Percentiles rank a stretch among this genome's conserved stretches.
Evolutionary conservation across 208 protist species (phyloP).

Genomic region (Leishmania turanica): DNA sequence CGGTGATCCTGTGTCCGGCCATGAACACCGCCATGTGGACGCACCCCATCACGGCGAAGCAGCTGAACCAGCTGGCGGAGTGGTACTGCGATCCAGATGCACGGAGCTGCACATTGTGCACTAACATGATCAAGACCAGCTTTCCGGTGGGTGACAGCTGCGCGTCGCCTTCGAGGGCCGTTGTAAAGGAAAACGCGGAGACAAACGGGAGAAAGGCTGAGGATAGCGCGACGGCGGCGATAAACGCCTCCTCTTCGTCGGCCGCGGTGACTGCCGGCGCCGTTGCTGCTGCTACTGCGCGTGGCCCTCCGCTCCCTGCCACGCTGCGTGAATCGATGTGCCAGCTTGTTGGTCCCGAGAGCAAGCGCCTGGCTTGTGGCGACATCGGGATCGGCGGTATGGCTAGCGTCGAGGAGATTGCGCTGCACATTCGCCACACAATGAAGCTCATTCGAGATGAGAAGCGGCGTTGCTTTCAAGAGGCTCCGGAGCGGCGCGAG

Average conservation of each 20-base stretch:
- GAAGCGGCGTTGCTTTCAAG: slow-evolving; percentile 26
- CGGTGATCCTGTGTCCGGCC: slow-evolving; percentile 96
- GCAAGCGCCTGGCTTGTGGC: slow-evolving; percentile 94
- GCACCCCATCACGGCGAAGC: slow-evolving; percentile 91
- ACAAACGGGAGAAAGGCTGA: not conserved
- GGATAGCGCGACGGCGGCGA: not conserved
- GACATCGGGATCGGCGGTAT: slow-evolving; percentile 95
- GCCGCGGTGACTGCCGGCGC: not conserved
- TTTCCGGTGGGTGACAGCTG: not conserved
- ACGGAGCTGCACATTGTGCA: not conserved
- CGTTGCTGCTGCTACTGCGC: not conserved
- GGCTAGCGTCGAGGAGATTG: slow-evolving; percentile 86
- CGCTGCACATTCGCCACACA: slow-evolving; percentile 54
- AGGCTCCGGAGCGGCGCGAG: slow-evolving; percentile 3
- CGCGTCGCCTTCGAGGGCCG: too few species aligned
- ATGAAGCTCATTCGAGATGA: slow-evolving; percentile 66
- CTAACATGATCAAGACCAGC: not conserved
- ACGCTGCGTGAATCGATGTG: slow-evolving; percentile 62
- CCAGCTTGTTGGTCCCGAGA: slow-evolving; percentile 90
- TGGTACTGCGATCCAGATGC: slow-evolving; percentile 47
- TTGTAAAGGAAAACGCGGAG: not conserved
- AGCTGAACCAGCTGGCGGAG: slow-evolving; percentile 61
- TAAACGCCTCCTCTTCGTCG: not conserved
- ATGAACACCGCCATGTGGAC: slow-evolving; percentile 99
- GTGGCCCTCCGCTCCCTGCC: slow-evolving; percentile 16